Evolutionary conservation across 2,329 filamentous ascomycete species (phyloP).

Genomic region (Hymenoscyphus occultus): DNA sequence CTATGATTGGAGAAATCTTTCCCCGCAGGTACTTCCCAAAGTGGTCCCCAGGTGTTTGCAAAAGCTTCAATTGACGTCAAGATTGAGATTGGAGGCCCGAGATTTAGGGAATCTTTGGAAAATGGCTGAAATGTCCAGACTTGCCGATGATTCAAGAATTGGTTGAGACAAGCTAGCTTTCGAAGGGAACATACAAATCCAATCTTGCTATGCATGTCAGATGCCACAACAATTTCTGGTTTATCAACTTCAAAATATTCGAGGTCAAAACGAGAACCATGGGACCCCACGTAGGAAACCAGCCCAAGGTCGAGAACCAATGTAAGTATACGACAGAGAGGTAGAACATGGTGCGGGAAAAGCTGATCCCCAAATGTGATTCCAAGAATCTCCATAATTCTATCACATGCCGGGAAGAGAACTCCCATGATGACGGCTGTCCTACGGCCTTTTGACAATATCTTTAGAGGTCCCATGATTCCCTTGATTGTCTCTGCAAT

Average conservation of each 20-base stretch:
- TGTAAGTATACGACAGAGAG: constrained; percentile 1
- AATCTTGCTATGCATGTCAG: background rate
- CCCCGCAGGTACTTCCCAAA: constrained; percentile 11
- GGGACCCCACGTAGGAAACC: constrained; percentile 18
- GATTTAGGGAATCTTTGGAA: background rate
- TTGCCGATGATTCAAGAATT: constrained; percentile 10
- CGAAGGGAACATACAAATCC: constrained; percentile 3
- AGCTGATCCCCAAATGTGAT: background rate
- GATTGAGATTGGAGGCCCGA: constrained; percentile 6
- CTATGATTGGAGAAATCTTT: constrained; percentile 1
- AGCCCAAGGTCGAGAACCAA: constrained; percentile 14
- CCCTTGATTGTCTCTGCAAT: background rate
- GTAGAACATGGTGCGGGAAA: background rate
- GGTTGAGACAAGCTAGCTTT: constrained; percentile 13
- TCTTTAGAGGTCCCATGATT: background rate
- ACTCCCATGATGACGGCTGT: background rate
- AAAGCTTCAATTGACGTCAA: constrained; percentile 15
- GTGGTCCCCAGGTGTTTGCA: constrained; percentile 18
- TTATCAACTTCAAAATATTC: background rate
- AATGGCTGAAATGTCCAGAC: constrained; percentile 13
- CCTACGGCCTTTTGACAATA: no score
- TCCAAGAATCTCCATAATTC: background rate
- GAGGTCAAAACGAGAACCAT: constrained; percentile 13
- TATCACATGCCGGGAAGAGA: constrained; percentile 1
- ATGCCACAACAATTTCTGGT: background rate